Evolutionary conservation across 2,329 filamentous ascomycete genomes (phyloP).

Genomic region (Phaeoacremonium minimum): DNA sequence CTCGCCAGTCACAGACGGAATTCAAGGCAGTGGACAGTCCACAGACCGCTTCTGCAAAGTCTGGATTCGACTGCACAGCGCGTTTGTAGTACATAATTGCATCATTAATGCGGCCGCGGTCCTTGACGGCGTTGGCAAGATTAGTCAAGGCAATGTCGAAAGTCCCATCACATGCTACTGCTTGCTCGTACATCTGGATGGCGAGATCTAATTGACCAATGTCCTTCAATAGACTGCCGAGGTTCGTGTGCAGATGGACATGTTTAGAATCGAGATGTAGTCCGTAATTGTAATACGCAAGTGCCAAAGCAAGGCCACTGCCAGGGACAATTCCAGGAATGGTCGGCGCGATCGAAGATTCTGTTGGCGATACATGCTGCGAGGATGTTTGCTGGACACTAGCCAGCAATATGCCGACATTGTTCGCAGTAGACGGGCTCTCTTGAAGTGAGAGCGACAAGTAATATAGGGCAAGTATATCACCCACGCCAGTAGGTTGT

Average conservation of each 20-base stretch:
- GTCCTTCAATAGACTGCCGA: constrained; percentile 92
- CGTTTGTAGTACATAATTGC: constrained; percentile 89
- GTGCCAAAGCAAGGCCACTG: constrained; percentile 80
- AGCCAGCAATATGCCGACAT: constrained; percentile 94
- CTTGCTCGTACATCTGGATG: constrained; percentile 95
- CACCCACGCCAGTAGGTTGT: constrained; percentile 73
- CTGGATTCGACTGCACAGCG: constrained; percentile 85
- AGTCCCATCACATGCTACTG: constrained; percentile 84
- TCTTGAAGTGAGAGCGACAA: constrained; percentile 90
- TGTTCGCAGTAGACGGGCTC: constrained; percentile 96
- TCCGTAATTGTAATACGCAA: constrained; percentile 95
- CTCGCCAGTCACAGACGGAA: constrained; percentile 92
- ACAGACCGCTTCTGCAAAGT: constrained; percentile 96
- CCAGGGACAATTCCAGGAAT: constrained; percentile 80
- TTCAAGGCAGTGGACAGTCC: constrained; percentile 92
- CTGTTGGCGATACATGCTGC: constrained; percentile 19
- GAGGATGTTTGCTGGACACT: constrained; percentile 72
- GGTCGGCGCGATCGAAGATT: constrained; percentile 23
- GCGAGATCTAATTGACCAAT: constrained; percentile 89
- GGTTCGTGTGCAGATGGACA: constrained; percentile 93
- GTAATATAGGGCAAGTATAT: constrained; percentile 94
- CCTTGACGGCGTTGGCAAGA: constrained; percentile 94
- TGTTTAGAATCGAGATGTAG: constrained; percentile 81
- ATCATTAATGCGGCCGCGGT: constrained; percentile 87
- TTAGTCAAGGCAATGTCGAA: constrained; percentile 98